Percentiles rank a stretch among this genome's conserved stretches.
Conservation (phyloP, 208 protist species). For the Cochliopodium minus region DNA sequence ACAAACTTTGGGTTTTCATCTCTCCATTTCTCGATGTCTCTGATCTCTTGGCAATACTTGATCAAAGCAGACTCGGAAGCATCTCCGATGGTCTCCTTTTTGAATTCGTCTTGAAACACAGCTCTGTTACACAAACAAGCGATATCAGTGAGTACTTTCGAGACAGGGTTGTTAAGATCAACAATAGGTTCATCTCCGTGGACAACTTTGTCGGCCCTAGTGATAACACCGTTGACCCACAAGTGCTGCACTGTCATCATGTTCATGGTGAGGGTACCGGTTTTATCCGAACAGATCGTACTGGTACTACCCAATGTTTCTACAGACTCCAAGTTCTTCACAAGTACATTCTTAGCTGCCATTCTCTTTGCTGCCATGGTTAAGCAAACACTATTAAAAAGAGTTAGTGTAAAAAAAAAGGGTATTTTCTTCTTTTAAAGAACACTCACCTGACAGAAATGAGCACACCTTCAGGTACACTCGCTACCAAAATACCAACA, state of each 20-base stretch:
- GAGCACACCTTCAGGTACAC: constrained; percentile 59
- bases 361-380: constrained; percentile 47
- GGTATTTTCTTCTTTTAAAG: too few species aligned
- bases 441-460: too few species aligned
- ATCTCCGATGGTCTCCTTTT: constrained; percentile 46
- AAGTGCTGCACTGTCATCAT: constrained; percentile 35
- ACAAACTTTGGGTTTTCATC: not conserved
- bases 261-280: constrained; percentile 64
- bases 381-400: constrained; percentile 44
- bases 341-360: constrained; percentile 43
- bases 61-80: constrained; percentile 50
- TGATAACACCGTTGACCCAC: constrained; percentile 3
- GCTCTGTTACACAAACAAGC: not conserved
- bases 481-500: constrained; percentile 50
- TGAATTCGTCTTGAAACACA: not conserved
- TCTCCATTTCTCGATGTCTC: not conserved
- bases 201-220: not conserved
- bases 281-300: constrained; percentile 61
- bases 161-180: too few species aligned
- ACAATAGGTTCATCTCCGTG: too few species aligned
- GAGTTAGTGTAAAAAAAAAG: too few species aligned
- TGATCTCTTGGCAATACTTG: constrained; percentile 25
- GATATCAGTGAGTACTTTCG: not conserved
- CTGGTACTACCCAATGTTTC: constrained; percentile 62
- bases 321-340: constrained; percentile 49